phyloP scores from a whole-genome alignment of 306 rosid genomes.

The Vigna mungo region DNA sequence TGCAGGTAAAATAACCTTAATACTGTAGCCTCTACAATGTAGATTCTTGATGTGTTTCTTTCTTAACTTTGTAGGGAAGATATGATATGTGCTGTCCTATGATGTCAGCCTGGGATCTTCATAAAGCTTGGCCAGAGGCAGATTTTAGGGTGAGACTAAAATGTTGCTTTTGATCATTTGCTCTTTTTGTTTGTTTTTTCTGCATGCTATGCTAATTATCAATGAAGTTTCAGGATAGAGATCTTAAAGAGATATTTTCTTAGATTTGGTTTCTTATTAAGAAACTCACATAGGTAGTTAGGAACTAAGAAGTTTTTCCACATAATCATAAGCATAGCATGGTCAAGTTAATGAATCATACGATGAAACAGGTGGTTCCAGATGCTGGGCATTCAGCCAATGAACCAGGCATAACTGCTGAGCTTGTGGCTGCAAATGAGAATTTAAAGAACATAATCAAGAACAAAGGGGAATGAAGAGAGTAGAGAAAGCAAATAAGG shows the following conservation, averaged over 20 bases:
- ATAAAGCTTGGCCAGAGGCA: slow-evolving; percentile 98
- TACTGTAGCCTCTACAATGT: slow-evolving; percentile 22
- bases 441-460: slow-evolving; percentile 65
- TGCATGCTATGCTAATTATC: slow-evolving; percentile 34
- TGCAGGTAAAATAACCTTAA: slow-evolving; percentile 66
- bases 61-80: slow-evolving; percentile 73
- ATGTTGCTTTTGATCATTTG: slow-evolving; percentile 27
- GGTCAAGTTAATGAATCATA: slow-evolving; percentile 38
- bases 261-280: slow-evolving; percentile 5
- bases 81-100: slow-evolving; percentile 94
- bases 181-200: slow-evolving; percentile 26
- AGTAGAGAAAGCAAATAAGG: slow-evolving; percentile 27
- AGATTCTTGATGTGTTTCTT: slow-evolving; percentile 16
- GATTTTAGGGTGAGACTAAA: slow-evolving; percentile 67
- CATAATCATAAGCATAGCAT: slow-evolving; percentile 10
- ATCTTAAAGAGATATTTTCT: slow-evolving; percentile 8
- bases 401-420: slow-evolving; percentile 88
- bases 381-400: slow-evolving; percentile 97
- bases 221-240: slow-evolving; percentile 1
- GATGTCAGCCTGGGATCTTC: slow-evolving; percentile 99
- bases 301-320: not conserved
- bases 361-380: slow-evolving; percentile 67
- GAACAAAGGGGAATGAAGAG: slow-evolving; percentile 55
- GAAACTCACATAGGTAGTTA: not conserved
- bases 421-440: slow-evolving; percentile 95